Percentiles rank a stretch among this genome's conserved stretches.
Conservation (phyloP, 208 protist genomes). For the Strigomonas culicis region DNA sequence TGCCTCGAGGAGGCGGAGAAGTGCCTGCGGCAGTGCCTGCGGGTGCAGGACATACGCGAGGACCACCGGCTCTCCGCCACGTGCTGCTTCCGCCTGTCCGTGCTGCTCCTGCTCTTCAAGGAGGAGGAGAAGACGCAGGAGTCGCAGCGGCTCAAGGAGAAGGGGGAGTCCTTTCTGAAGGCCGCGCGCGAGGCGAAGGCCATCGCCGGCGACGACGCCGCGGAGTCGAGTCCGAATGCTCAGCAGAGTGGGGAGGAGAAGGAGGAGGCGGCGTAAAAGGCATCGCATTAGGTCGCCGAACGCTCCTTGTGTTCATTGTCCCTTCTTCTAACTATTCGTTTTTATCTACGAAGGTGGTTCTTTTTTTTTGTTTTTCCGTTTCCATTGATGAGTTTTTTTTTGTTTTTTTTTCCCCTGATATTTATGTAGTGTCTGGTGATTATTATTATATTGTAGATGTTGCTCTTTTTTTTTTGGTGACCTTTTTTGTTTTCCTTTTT, state of each 20-base stretch:
- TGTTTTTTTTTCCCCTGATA: constrained; percentile 8
- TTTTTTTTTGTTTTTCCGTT: constrained; percentile 3
- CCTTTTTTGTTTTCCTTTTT: not conserved
- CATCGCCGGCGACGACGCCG: not conserved
- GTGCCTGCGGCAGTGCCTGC: constrained; percentile 68
- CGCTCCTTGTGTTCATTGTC: constrained; percentile 15
- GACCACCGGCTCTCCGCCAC: constrained; percentile 42
- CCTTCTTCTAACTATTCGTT: not conserved
- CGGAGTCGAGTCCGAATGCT: not conserved
- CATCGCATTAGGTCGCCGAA: not conserved
- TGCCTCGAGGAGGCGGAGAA: constrained; percentile 81
- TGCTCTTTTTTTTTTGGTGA: too few species aligned
- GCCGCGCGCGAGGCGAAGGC: constrained; percentile 7
- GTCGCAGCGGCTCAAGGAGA: constrained; percentile 38
- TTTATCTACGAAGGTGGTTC: not conserved
- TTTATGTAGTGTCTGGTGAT: constrained; percentile 7
- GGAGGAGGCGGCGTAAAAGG: constrained; percentile 17
- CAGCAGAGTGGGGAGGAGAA: constrained; percentile 41
- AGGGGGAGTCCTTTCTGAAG: constrained; percentile 39
- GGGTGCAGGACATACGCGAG: constrained; percentile 29
- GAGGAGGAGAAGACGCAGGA: constrained; percentile 60
- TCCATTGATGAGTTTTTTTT: constrained; percentile 10
- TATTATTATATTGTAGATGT: not conserved
- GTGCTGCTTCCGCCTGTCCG: constrained; percentile 68
- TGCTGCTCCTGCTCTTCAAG: constrained; percentile 64